Base-by-base conservation (phyloP, 148 eudicot species). In the Hydrangea macrophylla region DNA sequence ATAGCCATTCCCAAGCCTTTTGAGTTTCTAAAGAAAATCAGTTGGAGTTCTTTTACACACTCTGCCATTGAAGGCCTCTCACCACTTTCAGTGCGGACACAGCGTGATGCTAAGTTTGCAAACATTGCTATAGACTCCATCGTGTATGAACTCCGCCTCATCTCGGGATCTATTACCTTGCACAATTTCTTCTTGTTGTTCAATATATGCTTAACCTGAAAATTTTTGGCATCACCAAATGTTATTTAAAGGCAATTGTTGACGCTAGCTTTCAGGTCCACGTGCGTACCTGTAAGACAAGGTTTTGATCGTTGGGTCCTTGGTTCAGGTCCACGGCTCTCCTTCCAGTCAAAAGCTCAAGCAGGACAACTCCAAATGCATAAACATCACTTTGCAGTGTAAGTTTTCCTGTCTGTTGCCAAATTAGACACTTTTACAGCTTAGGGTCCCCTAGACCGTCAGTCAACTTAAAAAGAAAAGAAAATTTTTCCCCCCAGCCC, bases 331-430 rank as follows among this genome's bases (percentile, higher is more conserved):
- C 96, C 66, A 90, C 80, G 8, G 98, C 98, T 78, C 84, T 77
- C 56, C 97, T 78, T 63, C 99, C 99, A 0, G 99, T 94, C 78
- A 94, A 69, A 70, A 94, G 97, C 82, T 94, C 99, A 35, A 94
- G 97, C 62, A 90, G 85, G 65, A 94, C 98, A 48, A 94, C 97
- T 25, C 98, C 98, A 81, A 90, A 94, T 67, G 98, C 92, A 66
- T 94, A 94, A 31, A 94, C 96, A 71, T 94, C 98, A 66, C 98
- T 90, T 78, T 94, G 98, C 74, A 94, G 72, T 33, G 98, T 94
- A 73, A 94, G 90, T 81, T 90, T 84, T 45, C 98, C 98, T 58
- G 98, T 94, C 98, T 94, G 90, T 85, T 73, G 57, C 73, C 75
- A 75, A 58, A 62, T 17, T 56, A 67, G 23, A 57, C 28, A 60